Evolutionary conservation across 257 asterid genomes (phyloP).

Genomic region (Thymus quinquecostatus): DNA sequence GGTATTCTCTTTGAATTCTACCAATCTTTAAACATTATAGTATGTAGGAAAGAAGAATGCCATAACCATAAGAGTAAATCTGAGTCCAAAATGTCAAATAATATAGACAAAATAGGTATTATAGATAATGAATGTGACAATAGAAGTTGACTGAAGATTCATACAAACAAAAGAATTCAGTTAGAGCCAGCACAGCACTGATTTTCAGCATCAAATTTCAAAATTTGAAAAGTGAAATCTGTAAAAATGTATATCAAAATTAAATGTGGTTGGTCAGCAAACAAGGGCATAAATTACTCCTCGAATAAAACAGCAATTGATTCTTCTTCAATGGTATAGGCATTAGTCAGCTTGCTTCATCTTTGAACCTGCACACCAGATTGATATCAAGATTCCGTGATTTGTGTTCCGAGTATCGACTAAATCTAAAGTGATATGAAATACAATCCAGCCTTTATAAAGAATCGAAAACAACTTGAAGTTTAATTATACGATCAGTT

Average conservation of each 20-base stretch:
- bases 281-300: conserved; percentile 2
- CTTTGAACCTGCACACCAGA: conserved; percentile 29
- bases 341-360: background rate
- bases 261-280: conserved; percentile 2
- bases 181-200: conserved; percentile 11
- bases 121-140: conserved; percentile 18
- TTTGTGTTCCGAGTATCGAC: no score
- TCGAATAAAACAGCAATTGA: background rate
- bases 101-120: background rate
- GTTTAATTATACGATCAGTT: no score
- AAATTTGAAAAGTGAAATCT: conserved; percentile 20
- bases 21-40: no score
- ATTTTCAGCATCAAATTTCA: background rate
- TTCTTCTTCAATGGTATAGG: background rate
- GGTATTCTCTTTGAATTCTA: background rate
- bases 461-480: no score
- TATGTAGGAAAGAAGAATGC: background rate
- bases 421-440: no score
- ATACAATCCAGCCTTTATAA: no score
- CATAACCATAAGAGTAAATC: background rate
- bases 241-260: background rate
- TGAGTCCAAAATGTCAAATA: background rate
- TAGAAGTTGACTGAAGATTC: background rate
- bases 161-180: conserved; percentile 19
- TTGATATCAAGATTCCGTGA: background rate